phyloP scores from a whole-genome alignment of 148 eudicot species.

The Pharnaceum exiguum region DNA sequence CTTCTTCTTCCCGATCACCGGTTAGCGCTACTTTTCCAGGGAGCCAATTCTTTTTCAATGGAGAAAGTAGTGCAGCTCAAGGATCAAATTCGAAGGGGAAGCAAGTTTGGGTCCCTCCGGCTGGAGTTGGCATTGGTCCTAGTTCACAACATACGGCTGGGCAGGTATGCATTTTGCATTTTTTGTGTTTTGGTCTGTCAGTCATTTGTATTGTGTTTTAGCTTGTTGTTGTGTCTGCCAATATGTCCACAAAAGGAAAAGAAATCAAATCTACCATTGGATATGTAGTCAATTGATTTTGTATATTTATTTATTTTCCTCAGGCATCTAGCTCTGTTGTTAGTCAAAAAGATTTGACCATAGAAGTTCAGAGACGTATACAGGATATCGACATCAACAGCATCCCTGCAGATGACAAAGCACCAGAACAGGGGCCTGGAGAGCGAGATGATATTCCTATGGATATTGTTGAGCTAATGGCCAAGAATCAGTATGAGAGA shows the following conservation, averaged over 20 bases:
- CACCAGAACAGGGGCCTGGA: conserved; percentile 18
- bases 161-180: conserved; percentile 19
- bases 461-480: conserved; percentile 71
- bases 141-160: background rate
- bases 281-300: too few relatives aligned
- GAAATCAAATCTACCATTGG: too few relatives aligned
- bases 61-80: conserved; percentile 15
- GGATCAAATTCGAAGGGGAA: conserved; percentile 18
- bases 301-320: background rate
- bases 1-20: conserved; percentile 12
- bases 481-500: conserved; percentile 61
- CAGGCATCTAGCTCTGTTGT: conserved; percentile 2
- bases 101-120: conserved; percentile 20
- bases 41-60: conserved; percentile 27
- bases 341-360: conserved; percentile 14
- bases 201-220: background rate
- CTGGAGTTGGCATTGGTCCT: conserved; percentile 19
- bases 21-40: conserved; percentile 1
- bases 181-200: background rate
- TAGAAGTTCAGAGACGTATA: conserved; percentile 30
- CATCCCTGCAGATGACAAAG: conserved; percentile 28
- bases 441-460: conserved; percentile 75
- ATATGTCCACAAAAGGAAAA: too few relatives aligned
- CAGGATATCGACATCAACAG: conserved; percentile 23
- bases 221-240: background rate